Percentiles rank a stretch among this genome's conserved stretches.
Evolutionary conservation across 441 rosid species (phyloP).

Genomic region (Erysimum pusillum): DNA sequence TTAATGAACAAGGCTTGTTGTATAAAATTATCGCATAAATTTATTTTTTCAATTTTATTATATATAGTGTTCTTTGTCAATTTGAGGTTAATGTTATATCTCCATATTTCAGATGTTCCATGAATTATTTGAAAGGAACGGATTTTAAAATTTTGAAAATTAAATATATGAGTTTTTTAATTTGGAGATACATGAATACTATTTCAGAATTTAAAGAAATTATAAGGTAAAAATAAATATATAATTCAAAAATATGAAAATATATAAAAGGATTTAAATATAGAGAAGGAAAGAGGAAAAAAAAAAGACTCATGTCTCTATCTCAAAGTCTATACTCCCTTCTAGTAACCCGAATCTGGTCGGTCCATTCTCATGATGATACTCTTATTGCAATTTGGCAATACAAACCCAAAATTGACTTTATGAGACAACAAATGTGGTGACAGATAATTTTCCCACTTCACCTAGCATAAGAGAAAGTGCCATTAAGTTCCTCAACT

Average conservation of each 20-base stretch:
- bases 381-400: slow-evolving; percentile 33
- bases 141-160: too few species aligned
- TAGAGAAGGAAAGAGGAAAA: neutral
- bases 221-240: neutral
- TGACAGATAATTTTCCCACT: slow-evolving; percentile 40
- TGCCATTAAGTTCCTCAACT: slow-evolving; percentile 42
- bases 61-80: neutral
- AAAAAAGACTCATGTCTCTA: slow-evolving; percentile 28
- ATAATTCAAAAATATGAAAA: neutral
- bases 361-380: slow-evolving; percentile 42
- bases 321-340: slow-evolving; percentile 25
- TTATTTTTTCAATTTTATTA: too few species aligned
- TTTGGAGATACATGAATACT: too few species aligned
- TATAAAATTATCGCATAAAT: too few species aligned
- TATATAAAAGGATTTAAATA: neutral
- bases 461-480: slow-evolving; percentile 21
- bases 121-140: too few species aligned
- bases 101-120: too few species aligned
- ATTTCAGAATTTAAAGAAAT: too few species aligned
- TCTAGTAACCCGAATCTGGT: slow-evolving; percentile 37
- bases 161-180: neutral
- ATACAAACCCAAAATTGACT: slow-evolving; percentile 35
- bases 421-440: slow-evolving; percentile 25
- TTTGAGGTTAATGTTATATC: neutral
- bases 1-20: too few species aligned